phyloP scores from a whole-genome alignment of 805 yeast genomes.

The Candida ascalaphidarum region DNA sequence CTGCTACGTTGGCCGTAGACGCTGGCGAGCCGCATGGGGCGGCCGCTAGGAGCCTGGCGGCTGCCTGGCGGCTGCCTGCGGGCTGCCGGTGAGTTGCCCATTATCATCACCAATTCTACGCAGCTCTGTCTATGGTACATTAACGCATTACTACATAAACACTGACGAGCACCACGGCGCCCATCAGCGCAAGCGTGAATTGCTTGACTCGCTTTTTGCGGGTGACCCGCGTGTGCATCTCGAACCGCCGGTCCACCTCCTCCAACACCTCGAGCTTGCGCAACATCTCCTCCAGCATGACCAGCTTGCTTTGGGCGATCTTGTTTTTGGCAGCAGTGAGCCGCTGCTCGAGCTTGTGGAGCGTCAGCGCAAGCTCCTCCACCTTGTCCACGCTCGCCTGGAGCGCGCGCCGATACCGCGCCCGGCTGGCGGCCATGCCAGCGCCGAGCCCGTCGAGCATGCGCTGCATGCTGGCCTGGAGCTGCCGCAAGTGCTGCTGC shows the following conservation, averaged over 20 bases:
- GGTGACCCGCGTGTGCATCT: constrained; percentile 14
- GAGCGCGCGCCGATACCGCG: constrained; percentile 16
- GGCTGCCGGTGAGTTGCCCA: no score
- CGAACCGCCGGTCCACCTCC: constrained; percentile 17
- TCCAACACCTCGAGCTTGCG: constrained; percentile 25
- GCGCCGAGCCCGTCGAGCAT: constrained; percentile 11
- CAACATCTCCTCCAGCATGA: constrained; percentile 16
- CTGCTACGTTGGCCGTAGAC: no score
- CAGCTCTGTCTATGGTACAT: no score
- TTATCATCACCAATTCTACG: no score
- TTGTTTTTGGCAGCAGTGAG: constrained; percentile 13
- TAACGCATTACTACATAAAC: no score
- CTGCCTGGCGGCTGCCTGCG: no score
- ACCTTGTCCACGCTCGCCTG: constrained; percentile 18
- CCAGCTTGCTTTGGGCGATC: constrained; percentile 16
- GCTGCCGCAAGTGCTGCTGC: constrained; percentile 7
- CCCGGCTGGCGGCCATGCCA: constrained; percentile 9
- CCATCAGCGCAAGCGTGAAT: constrained; percentile 10
- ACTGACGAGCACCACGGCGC: constrained; percentile 10
- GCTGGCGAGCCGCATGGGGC: neutral
- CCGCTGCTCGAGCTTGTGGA: constrained; percentile 17
- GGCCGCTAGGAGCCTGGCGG: neutral
- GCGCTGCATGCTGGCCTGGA: constrained; percentile 11
- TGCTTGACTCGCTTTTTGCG: constrained; percentile 22
- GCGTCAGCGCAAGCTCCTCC: constrained; percentile 15